Base-by-base conservation (phyloP, 306 rosid species). In the Senna tora region DNA sequence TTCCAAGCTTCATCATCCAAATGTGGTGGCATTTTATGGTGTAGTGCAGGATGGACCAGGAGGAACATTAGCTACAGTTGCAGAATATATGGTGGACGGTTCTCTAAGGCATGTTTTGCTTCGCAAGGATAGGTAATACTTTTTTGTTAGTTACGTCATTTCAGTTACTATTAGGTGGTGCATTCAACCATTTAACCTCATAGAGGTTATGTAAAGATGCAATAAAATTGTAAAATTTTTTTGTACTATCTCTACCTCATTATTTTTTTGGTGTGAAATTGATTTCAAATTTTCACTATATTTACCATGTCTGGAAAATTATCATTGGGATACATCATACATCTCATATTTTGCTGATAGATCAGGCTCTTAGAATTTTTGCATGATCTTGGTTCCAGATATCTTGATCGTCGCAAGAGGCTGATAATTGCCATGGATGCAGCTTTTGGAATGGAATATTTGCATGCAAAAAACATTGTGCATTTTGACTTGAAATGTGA, bases 391-490 rank as follows among this genome's bases (percentile, higher is more conserved):
- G 21, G 13, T 75, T 72, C 75, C 78, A 91, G 97, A 85, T 77
- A 87, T 75, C 96, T 91, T 75, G 97, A 92, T 74, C 92, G 93
- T 32, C 96, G 92, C 72, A 92, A 89, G 86, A 83, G 90, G 82
- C 79, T 92, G 30, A 89, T 92, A 72, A 89, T 92, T 71, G 96
- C 96, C 41, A 92, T 87, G 97, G 97, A 92, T 83, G 93, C 97
- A 65, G 97, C 97, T 65, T 89, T 92, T 76, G 97, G 97, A 75
- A 89, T 92, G 97, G 97, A 92, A 78, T 92, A 92, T 80, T 87
- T 92, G 65, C 97, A 92, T 81, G 77, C 96, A 15, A 92, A 89
- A 78, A 81, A 85, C 71, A 92, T 92, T 74, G 97, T 92, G 64
- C 97, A 89, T 79, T 92, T 92, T 81, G 97, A 92, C 74, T 80